Base-by-base conservation (phyloP, 257 asterid species). In the Avicennia marina region DNA sequence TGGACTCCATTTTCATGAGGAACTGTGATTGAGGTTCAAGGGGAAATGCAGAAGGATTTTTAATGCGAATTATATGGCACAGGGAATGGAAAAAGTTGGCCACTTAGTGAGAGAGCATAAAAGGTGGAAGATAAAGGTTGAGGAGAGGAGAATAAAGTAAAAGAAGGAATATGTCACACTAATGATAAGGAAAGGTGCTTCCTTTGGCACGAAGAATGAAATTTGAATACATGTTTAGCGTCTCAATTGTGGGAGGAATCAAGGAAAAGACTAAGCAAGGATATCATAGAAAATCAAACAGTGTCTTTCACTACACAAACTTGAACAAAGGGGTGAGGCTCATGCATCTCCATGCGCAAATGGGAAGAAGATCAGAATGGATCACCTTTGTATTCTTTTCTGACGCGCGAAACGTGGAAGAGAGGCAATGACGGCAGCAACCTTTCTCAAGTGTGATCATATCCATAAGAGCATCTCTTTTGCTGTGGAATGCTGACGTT, bases 201-300 rank as follows among this genome's bases (percentile, higher is more conserved):
- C 16, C 97, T 89, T 89, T 86, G 86, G 49, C 53, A 65, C 44
- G 82, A 86, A 86, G 95, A 81, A 65, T 72, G 68, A 67, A 56
- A 54, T 72, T 71, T 65, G 67, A 72, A 72, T 64, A n/a, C n/a
- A 62, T 65, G 34, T 79, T 63, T 67, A 66, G 78, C 73, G 73
- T 73, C 74, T 56, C 53, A 56, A 68, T 43, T 60, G 57, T 66
- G 70, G 70, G 67, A 72, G 64, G 75, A 61, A 72, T 72, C 59
- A 50, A 65, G 25, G n/a, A 40, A 56, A 4, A 38, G 31, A 9
- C 24, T 7, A 53, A 17, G 11, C 40, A 9, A 2, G n/a, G n/a
- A 12, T 51, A 41, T 63, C 13, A 7, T 50, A 11, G 27, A 49
- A 61, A 15, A 49, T 19, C 60, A 62, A 51, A 62, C 40, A 41